A percentile compares a stretch with the other conserved stretches of the same genome.
These are phyloP conservation scores for Yamadazyma blattariae DNA, from an alignment of 1,139 yeast genomes.

Conservation along the genomic window DNA sequence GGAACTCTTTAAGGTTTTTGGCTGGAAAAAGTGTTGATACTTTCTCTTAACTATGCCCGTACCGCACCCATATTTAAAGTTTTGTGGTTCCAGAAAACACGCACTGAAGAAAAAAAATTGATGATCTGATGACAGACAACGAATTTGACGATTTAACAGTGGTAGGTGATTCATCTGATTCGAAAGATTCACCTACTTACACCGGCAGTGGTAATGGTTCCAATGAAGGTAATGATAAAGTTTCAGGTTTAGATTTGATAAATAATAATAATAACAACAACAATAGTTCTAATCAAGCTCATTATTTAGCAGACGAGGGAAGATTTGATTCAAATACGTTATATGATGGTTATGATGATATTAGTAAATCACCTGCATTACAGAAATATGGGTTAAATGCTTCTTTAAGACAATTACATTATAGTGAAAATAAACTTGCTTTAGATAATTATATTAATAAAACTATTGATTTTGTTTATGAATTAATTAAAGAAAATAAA, in stretches of 20 bases:
- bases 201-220: not conserved
- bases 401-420: slow-evolving; percentile 64
- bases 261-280: too few relatives aligned
- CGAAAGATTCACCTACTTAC: not conserved
- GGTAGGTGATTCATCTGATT: not conserved
- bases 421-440: slow-evolving; percentile 62
- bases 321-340: slow-evolving; percentile 8
- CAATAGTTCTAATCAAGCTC: slow-evolving; percentile 3
- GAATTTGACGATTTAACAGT: not conserved
- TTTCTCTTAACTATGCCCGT: too few relatives aligned
- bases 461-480: slow-evolving; percentile 51
- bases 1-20: too few relatives aligned
- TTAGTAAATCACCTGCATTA: slow-evolving; percentile 5
- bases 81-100: too few relatives aligned
- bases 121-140: not conserved
- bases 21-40: too few relatives aligned
- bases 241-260: too few relatives aligned
- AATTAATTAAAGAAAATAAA: slow-evolving; percentile 54
- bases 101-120: slow-evolving; percentile 1
- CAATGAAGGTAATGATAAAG: too few relatives aligned
- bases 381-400: slow-evolving; percentile 27
- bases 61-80: too few relatives aligned
- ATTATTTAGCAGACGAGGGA: slow-evolving; percentile 8
- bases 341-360: slow-evolving; percentile 7
- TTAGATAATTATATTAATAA: slow-evolving; percentile 62